These are phyloP conservation scores for Ceratobasidium sp. DNA, from an alignment of 1,284 basidiomycete genomes.

Conservation along the genomic window DNA sequence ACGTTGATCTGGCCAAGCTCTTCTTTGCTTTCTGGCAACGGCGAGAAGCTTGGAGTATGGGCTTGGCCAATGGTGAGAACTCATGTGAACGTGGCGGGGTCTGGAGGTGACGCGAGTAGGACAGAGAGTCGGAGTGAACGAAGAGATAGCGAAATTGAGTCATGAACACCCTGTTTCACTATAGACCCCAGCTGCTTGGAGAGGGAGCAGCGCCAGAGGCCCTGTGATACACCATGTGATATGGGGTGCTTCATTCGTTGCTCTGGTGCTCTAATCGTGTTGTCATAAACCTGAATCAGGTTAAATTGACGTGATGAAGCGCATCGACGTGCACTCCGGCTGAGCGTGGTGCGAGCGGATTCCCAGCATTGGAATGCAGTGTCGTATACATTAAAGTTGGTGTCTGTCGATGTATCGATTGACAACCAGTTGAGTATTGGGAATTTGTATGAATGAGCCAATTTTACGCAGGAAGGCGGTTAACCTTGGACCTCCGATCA, in stretches of 20 bases:
- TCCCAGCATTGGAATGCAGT: too few relatives aligned
- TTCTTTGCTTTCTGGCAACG: background rate
- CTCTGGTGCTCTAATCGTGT: too few relatives aligned
- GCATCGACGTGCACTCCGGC: too few relatives aligned
- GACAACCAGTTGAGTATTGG: too few relatives aligned
- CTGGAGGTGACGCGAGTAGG: background rate
- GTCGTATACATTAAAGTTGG: too few relatives aligned
- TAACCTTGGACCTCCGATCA: too few relatives aligned
- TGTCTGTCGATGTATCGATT: too few relatives aligned
- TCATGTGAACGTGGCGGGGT: background rate
- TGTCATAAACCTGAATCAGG: too few relatives aligned
- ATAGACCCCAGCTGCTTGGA: constrained; percentile 8
- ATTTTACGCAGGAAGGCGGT: too few relatives aligned
- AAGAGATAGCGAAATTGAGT: background rate
- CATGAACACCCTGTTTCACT: background rate
- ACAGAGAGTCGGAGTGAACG: background rate
- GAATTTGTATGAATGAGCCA: too few relatives aligned
- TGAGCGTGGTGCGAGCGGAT: too few relatives aligned
- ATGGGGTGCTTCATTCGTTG: background rate
- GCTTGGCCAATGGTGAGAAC: background rate
- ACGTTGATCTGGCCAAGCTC: background rate
- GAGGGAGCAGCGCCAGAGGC: background rate
- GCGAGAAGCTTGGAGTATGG: background rate
- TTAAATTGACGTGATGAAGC: too few relatives aligned
- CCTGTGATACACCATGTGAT: constrained; percentile 13